phyloP scores from a whole-genome alignment of 345 rosid genomes.

The Nephelium lappaceum region DNA sequence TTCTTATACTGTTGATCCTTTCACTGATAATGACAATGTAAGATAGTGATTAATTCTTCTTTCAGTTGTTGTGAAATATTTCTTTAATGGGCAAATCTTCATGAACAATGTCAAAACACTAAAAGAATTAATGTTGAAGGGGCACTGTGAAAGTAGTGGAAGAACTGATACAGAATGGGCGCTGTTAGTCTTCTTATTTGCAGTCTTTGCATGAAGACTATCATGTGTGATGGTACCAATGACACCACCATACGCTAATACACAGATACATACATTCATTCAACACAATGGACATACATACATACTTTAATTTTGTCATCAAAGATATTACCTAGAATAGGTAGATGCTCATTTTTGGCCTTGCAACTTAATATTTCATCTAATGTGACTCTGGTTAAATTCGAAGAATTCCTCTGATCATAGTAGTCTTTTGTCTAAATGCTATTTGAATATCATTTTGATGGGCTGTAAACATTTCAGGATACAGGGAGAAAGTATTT shows the following conservation, averaged over 20 bases:
- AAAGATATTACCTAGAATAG: background rate
- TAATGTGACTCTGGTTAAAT: constrained; percentile 2
- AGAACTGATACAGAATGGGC: background rate
- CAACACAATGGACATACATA: background rate
- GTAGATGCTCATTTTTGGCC: background rate
- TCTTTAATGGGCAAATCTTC: background rate
- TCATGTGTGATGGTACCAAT: background rate
- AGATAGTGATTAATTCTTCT: background rate
- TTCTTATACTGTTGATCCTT: background rate
- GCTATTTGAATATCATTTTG: background rate
- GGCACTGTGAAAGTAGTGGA: constrained; percentile 9
- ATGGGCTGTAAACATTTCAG: constrained; percentile 41
- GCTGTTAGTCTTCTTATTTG: background rate
- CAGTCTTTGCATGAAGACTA: background rate
- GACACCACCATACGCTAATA: background rate
- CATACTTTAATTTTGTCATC: background rate
- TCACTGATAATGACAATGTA: background rate
- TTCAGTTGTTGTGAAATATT: background rate
- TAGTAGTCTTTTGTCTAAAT: constrained; percentile 8
- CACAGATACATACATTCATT: too few species aligned
- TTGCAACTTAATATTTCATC: background rate
- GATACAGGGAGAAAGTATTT: constrained; percentile 85
- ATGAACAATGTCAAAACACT: background rate
- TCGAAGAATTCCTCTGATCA: background rate
- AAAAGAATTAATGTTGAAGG: background rate